phyloP scores from a whole-genome alignment of 2,329 filamentous ascomycete species.

The Diplodia sapinea region DNA sequence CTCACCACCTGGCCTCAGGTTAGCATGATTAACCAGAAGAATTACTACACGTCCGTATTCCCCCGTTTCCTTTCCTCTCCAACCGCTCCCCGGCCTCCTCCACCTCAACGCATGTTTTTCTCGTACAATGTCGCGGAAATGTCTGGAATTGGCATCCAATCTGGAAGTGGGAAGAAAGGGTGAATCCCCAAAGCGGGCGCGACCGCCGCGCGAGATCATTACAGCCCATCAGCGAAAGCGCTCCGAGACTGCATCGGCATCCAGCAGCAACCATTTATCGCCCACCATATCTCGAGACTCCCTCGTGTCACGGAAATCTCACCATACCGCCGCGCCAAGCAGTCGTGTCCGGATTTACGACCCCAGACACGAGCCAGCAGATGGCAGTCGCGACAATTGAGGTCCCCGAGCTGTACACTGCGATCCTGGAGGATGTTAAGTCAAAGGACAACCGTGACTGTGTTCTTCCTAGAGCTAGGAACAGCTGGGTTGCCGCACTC shows the following conservation, averaged over 20 bases:
- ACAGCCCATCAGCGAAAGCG: not conserved
- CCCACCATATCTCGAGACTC: not conserved
- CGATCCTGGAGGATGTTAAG: not conserved
- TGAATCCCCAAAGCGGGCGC: not conserved
- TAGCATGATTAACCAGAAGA: conserved; percentile 96
- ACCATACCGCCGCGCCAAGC: not conserved
- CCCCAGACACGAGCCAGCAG: not conserved
- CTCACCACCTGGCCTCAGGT: conserved; percentile 93
- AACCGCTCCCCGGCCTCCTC: not conserved
- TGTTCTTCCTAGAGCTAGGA: not conserved
- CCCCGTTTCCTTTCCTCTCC: not conserved
- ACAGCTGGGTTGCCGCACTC: not conserved
- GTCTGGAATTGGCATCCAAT: not conserved
- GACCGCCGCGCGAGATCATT: not conserved
- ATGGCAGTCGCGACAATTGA: not conserved
- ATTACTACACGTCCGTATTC: conserved; percentile 86
- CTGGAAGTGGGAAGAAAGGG: too few relatives aligned
- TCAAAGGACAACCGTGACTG: not conserved
- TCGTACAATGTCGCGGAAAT: not conserved
- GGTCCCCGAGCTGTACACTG: not conserved
- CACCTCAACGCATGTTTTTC: not conserved
- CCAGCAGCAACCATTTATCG: not conserved
- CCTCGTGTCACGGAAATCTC: not conserved
- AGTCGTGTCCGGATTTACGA: not conserved
- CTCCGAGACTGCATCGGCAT: too few relatives aligned